Evolutionary conservation across 2,329 filamentous ascomycete genomes (phyloP).

Genomic region (Fusarium foetens): DNA sequence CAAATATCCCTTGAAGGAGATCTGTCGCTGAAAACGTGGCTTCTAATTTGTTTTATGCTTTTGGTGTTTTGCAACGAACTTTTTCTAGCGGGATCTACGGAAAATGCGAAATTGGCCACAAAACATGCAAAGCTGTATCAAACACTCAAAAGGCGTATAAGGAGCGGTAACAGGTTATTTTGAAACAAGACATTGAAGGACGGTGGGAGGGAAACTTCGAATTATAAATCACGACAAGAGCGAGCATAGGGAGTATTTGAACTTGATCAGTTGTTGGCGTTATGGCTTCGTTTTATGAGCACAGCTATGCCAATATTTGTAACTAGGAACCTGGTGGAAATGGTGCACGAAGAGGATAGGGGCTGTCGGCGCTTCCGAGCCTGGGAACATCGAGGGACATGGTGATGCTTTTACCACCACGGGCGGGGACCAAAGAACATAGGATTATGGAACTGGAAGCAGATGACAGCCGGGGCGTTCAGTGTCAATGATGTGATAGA

Average conservation of each 20-base stretch:
- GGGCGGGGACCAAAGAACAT: not conserved
- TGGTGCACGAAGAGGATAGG: not conserved
- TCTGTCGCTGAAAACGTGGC: conserved; percentile 31
- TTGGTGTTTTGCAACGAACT: conserved; percentile 31
- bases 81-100: conserved; percentile 15
- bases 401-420: not conserved
- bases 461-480: conserved; percentile 1
- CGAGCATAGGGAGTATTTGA: conserved; percentile 35
- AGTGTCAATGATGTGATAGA: conserved; percentile 10
- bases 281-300: conserved; percentile 34
- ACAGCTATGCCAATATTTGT: conserved; percentile 28
- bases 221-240: conserved; percentile 34
- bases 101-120: conserved; percentile 26
- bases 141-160: conserved; percentile 25
- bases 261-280: conserved; percentile 28
- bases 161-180: conserved; percentile 14
- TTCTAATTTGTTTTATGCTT: conserved; percentile 20
- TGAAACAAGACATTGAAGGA: conserved; percentile 13
- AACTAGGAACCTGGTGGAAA: conserved; percentile 8
- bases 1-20: conserved; percentile 23
- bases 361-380: not conserved
- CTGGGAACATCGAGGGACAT: not conserved
- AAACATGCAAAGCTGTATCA: conserved; percentile 24
- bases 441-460: not conserved
- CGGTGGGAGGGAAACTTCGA: conserved; percentile 11